Base-by-base conservation (phyloP, 2,329 filamentous ascomycete species). In the Leptographium flavum region DNA sequence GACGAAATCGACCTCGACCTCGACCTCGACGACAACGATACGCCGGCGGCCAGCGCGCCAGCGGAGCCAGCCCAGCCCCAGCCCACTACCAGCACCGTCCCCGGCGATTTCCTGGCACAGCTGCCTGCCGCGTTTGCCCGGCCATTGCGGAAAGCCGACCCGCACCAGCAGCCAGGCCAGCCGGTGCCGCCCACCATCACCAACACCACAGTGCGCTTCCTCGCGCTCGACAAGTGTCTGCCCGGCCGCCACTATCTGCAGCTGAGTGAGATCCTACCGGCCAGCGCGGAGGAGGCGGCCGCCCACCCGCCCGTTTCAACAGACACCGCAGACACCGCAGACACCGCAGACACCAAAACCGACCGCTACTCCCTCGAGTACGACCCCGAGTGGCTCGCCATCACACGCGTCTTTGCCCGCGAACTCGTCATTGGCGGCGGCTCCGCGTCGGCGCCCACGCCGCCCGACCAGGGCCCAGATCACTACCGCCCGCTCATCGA, bases 371-470 rank as follows among this genome's bases (percentile, higher is more conserved):
- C 65, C 11, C 69, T 95, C 1, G 67, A 79, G 40, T 96, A 98
- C 58, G 92, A 98, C 60, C 77, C 81, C 11, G 92, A 98, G 64
- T 98, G 90, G 90, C 78, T 98, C 8, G 83, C 92, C 36, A 95
- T 98, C 51, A 88, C 81, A 13, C 83, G 90, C 36, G 81, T 79
- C 8, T 93, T 96, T 57, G 76, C 83, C 35, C 55, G 68, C 3
- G 70, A 76, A 35, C 68, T 92, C 2, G 62, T 66, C 2, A 65
- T 90, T 32, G 83, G 85, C 47, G 69, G 81, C 31, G 83, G 85
- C 47, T 69, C 81, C 50, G 68, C 68, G 58, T 63, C 8, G 32
- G 61, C 38, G 2, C 60, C 63, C 33, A 62, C 73, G 0, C 70
- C 81, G 0, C 59, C 65, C 2, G 71, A 93, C 56, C 66, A 75